Percentiles rank a stretch among this genome's conserved stretches.
phyloP scores from a whole-genome alignment of 257 asterid species.

The Scutellaria barbata region DNA sequence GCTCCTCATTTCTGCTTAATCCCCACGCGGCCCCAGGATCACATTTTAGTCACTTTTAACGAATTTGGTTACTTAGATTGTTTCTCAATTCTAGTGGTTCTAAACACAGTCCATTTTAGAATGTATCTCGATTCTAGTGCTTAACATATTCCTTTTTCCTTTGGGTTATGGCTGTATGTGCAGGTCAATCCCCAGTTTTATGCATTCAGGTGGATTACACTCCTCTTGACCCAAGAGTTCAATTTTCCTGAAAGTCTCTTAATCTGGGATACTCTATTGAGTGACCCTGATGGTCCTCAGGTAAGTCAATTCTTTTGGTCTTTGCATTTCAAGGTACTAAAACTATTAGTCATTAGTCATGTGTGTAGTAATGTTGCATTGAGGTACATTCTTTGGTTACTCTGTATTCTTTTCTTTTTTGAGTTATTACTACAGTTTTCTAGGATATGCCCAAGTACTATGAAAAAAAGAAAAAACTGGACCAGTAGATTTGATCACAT shows the following conservation, averaged over 20 bases:
- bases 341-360: slow-evolving; percentile 1
- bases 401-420: neutral
- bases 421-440: neutral
- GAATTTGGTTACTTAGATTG: slow-evolving; percentile 20
- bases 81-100: slow-evolving; percentile 16
- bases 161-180: slow-evolving; percentile 34
- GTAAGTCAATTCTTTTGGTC: slow-evolving; percentile 45
- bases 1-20: slow-evolving; percentile 14
- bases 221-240: slow-evolving; percentile 94
- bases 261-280: slow-evolving; percentile 92
- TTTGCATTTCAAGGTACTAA: slow-evolving; percentile 13
- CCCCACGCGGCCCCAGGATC: slow-evolving; percentile 3
- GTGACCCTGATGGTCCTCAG: slow-evolving; percentile 98
- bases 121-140: slow-evolving; percentile 19
- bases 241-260: slow-evolving; percentile 71
- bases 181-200: slow-evolving; percentile 99
- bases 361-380: neutral
- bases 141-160: slow-evolving; percentile 12
- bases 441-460: neutral
- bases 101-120: slow-evolving; percentile 5
- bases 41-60: neutral
- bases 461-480: neutral
- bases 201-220: slow-evolving; percentile 98
- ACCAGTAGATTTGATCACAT: slow-evolving; percentile 15
- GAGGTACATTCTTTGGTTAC: neutral